Base-by-base conservation (phyloP, 2,329 filamentous ascomycete genomes). In the Fusarium hostae region DNA sequence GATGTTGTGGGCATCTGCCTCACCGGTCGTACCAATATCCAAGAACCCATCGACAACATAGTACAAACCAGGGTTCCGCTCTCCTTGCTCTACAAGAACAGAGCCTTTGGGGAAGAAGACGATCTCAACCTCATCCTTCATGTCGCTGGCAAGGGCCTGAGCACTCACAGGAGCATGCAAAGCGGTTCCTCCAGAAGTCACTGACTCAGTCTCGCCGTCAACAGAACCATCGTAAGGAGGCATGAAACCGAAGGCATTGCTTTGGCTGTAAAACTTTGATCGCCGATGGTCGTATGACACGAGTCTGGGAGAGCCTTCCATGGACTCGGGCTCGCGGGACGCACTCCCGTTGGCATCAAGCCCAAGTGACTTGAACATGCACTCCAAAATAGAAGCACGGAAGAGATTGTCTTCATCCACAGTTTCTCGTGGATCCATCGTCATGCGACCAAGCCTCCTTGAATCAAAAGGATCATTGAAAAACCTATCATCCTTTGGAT, bases 21-120 rank as follows among this genome's bases (percentile, higher is more conserved):
- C 75, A 18, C 68, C 75, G 9, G 93, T 91, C n/a, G 97, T 91
- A 68, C 94, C 94, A 45, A 98, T 95, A 77, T 99, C 96, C 39
- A 99, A 84, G 76, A 99, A 99, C 0, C 96, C 96, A 79, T 99
- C 96, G 54, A 99, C 92, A 6, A 99, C 95, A 81, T 99, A 99
- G 82, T 99, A 99, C 1, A 99, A 81, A 0, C 96, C 96, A 0
- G 96, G 96, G 75, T 97, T 97, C n/a, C 96, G 89, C 80, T 99
- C 96, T 13, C 96, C 95, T 82, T 98, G 95, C 78, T 99, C 96
- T 1, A 99, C 95, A 20, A 99, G 86, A 1, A 99, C 92, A 3
- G 96, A 95, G 5, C 93, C 95, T 79, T 98, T 94, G 0, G 95
- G 95, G 73, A 99, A 99, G 83, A 93, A 98, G 9, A 99, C 96